phyloP scores from a whole-genome alignment of 148 eudicot genomes.

The Heliamphora exappendiculata region DNA sequence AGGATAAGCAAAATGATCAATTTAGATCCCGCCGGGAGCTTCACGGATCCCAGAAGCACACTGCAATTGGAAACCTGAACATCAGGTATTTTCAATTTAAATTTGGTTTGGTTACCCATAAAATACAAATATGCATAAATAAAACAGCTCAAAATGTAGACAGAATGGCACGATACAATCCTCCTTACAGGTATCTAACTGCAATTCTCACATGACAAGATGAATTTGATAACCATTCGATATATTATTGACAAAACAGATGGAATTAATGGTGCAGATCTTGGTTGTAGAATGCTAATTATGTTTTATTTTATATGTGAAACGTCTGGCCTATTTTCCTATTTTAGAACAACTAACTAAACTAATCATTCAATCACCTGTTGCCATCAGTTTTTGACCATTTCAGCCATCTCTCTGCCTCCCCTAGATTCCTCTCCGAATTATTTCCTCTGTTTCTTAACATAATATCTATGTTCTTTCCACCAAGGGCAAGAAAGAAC shows the following conservation, averaged over 20 bases:
- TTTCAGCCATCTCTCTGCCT: neutral
- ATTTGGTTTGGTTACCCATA: too few relatives aligned
- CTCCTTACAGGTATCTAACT: neutral
- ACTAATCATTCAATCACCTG: neutral
- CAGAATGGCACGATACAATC: neutral
- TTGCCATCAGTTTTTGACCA: neutral
- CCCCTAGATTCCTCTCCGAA: neutral
- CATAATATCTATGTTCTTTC: neutral
- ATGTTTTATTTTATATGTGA: neutral
- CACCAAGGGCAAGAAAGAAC: neutral
- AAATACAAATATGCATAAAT: neutral
- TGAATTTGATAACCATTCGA: neutral
- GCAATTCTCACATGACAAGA: neutral
- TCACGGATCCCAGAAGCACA: too few relatives aligned
- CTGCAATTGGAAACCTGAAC: too few relatives aligned
- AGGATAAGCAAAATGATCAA: too few relatives aligned
- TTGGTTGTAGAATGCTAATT: neutral
- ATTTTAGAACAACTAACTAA: constrained; percentile 4
- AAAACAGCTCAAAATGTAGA: neutral
- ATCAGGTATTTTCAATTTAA: too few relatives aligned
- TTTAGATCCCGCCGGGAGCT: too few relatives aligned
- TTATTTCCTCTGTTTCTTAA: neutral
- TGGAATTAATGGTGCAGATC: neutral
- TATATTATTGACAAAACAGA: neutral
- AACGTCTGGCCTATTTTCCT: neutral